Percentiles rank a stretch among this genome's conserved stretches.
Conservation (phyloP, 331 rosid genomes). For the Saraca asoca region DNA sequence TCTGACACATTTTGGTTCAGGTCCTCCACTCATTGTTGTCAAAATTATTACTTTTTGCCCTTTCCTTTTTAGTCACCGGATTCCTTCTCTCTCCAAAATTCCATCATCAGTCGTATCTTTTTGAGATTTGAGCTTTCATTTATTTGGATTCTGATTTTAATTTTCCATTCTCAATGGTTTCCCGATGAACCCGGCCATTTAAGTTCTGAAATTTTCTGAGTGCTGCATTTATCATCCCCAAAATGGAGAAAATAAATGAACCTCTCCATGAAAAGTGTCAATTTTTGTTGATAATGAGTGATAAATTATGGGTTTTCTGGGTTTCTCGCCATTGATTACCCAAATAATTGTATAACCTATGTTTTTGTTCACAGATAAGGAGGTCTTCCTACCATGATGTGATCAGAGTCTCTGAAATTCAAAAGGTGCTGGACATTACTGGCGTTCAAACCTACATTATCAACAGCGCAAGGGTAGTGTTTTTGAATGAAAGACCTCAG, state of each 20-base stretch:
- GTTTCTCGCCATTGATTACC: too few species aligned
- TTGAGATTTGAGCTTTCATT: neutral
- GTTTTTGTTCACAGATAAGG: constrained; percentile 41
- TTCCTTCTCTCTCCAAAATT: too few species aligned
- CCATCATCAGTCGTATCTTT: too few species aligned
- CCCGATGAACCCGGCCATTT: too few species aligned
- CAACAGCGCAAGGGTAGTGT: constrained; percentile 58
- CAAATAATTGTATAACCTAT: too few species aligned
- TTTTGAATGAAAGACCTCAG: constrained; percentile 58
- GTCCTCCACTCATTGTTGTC: neutral
- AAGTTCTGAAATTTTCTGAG: neutral
- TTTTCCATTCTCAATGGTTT: neutral
- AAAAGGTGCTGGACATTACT: constrained; percentile 53
- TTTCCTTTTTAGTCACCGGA: too few species aligned
- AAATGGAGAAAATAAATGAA: constrained; percentile 1
- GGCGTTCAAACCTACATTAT: constrained; percentile 56
- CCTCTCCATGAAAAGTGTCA: constrained; percentile 9
- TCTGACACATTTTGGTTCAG: constrained; percentile 35
- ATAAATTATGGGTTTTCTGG: too few species aligned
- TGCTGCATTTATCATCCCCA: constrained; percentile 34
- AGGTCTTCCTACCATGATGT: constrained; percentile 61
- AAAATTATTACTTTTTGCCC: too few species aligned
- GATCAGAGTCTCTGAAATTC: constrained; percentile 58
- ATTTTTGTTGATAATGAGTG: constrained; percentile 20
- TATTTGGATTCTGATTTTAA: constrained; percentile 19